Evolutionary conservation across 139 green algal species (phyloP).

Genomic region (Eudorina sp.): DNA sequence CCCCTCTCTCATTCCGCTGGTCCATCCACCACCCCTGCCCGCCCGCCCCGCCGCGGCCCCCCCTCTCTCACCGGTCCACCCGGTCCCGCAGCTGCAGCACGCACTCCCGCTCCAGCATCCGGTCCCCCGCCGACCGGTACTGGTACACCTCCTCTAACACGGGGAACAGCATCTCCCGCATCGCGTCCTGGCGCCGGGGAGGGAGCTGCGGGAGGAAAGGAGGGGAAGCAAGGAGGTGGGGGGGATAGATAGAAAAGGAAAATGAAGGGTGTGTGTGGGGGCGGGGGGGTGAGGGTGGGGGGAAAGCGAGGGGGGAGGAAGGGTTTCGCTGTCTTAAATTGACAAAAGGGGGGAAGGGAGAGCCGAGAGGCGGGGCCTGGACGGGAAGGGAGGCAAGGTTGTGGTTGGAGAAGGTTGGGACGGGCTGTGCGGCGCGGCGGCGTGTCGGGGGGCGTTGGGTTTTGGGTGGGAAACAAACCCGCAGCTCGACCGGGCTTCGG

Average conservation of each 20-base stretch:
- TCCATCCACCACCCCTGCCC: too few species aligned
- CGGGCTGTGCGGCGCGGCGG: too few species aligned
- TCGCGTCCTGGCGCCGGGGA: not conserved
- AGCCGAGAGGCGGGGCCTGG: too few species aligned
- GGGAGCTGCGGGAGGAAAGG: not conserved
- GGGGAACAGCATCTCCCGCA: not conserved
- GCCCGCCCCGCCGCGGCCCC: too few species aligned
- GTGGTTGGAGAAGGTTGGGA: too few species aligned
- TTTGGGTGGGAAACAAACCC: too few species aligned
- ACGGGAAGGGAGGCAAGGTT: too few species aligned
- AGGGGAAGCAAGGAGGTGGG: not conserved
- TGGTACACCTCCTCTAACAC: not conserved
- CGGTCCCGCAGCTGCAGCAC: slow-evolving; percentile 10
- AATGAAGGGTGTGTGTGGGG: not conserved
- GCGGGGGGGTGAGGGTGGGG: not conserved
- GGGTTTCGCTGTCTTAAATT: too few species aligned
- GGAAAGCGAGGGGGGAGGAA: not conserved
- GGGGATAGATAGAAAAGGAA: not conserved
- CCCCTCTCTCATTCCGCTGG: too few species aligned
- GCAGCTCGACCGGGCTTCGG: too few species aligned
- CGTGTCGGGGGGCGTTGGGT: too few species aligned
- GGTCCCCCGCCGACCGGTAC: not conserved
- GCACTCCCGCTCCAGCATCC: not conserved
- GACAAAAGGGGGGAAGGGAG: too few species aligned
- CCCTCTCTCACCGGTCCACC: slow-evolving; percentile 24